Base-by-base conservation (phyloP, 768 basidiomycete genomes). In the Mycena albidolilacea region DNA sequence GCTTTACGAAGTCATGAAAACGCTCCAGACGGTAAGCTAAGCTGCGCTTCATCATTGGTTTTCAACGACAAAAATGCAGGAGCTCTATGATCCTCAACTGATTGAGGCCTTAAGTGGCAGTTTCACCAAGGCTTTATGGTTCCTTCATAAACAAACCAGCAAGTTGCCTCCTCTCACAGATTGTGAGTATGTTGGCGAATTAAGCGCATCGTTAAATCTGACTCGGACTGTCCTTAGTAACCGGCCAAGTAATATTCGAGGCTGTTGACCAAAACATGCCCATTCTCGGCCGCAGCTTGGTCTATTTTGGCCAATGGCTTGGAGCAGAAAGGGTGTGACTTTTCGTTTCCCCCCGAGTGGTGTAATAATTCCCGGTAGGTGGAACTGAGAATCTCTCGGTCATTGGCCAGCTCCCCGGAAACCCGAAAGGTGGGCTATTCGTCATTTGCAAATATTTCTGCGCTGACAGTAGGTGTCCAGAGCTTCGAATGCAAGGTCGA, bases 111-210 rank as follows among this genome's bases (percentile, higher is more conserved):
- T 69, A 7, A 80, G 84, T 55, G 78, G 80, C 69, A 76, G 71
- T 30, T 85, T 87, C 76, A 79, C 79, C 62, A 77, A 82, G 10
- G 85, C 85, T 2, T 76, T 87, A 19, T 83, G 84, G 82, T 72
- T 80, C 59, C 76, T 88, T 37, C 82, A 84, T 59, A 74, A 82
- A 69, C 78, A 82, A 48, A 85, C 86, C 11, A 76, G 80, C 37
- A 82, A 80, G 65, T 76, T 87, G 10, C 86, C 86, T 37, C 87
- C 87, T 4, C 77, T 86, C 59, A 81, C 80, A 38, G 84, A 88
- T 74, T 75, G 86, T 87, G 75, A 63, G 85, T 75, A 21, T 39
- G 55, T 15, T 55, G 10, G 44, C 23, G 44, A 12, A 57, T 64
- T n/a, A 21, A 38, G 9, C 23, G 39, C 1, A 69, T 5, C 41